These are phyloP conservation scores for Cladophialophora chaetospira DNA, from an alignment of 2,329 filamentous ascomycete genomes.

Conservation along the genomic window DNA sequence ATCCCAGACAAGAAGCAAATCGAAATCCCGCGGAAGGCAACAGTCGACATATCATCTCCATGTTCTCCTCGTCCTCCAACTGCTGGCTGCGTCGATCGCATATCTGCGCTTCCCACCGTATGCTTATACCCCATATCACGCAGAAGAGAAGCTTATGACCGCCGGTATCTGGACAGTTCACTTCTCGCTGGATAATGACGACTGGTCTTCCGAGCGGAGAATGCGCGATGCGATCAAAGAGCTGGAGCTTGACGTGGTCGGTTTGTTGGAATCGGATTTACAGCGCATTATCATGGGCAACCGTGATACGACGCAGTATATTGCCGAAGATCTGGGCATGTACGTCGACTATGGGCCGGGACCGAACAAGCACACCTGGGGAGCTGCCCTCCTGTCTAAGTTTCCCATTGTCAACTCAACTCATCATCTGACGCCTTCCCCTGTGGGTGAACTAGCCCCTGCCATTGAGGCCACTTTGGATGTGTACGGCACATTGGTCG, in stretches of 20 bases:
- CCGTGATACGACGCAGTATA: conserved; percentile 89
- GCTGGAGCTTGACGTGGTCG: conserved; percentile 94
- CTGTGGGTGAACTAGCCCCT: conserved; percentile 90
- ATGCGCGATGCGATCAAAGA: conserved; percentile 91
- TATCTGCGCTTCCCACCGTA: conserved; percentile 92
- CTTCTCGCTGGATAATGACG: conserved; percentile 96
- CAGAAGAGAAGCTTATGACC: conserved; percentile 82
- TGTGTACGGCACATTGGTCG: conserved; percentile 84
- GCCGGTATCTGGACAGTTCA: conserved; percentile 99
- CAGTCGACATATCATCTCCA: conserved; percentile 70
- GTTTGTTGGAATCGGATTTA: conserved; percentile 88
- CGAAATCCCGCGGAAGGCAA: conserved; percentile 47
- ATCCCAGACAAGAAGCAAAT: conserved; percentile 34
- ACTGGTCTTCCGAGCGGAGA: conserved; percentile 95
- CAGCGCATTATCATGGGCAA: conserved; percentile 99
- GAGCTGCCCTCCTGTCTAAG: conserved; percentile 86
- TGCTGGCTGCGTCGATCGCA: conserved; percentile 76
- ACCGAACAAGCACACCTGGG: conserved; percentile 99
- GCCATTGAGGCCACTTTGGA: conserved; percentile 96
- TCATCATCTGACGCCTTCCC: conserved; percentile 89
- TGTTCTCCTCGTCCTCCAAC: conserved; percentile 72
- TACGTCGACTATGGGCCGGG: conserved; percentile 97
- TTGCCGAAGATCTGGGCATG: conserved; percentile 97
- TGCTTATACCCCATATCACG: conserved; percentile 87
- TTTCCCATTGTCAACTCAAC: conserved; percentile 98